Evolutionary conservation across 371 early-diverging fungal genomes (phyloP).

Genomic region (Mortierella sp.): DNA sequence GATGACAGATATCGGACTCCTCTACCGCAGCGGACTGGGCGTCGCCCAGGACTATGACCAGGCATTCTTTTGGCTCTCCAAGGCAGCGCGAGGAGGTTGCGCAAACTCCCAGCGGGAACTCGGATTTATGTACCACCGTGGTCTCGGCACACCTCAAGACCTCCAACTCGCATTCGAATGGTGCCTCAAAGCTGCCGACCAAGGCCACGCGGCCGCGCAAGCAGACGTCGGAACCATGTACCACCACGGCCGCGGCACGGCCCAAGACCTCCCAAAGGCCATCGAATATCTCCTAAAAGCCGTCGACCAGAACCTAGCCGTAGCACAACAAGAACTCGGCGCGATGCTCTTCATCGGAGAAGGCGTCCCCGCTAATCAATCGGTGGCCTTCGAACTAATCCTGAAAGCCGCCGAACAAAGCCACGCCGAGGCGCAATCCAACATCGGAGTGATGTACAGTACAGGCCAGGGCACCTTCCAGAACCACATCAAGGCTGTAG

Average conservation of each 20-base stretch:
- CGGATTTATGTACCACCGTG: background rate
- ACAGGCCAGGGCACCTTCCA: background rate
- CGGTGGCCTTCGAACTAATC: background rate
- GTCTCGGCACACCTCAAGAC: constrained; percentile 8
- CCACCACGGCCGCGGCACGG: background rate
- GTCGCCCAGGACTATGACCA: background rate
- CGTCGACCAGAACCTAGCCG: background rate
- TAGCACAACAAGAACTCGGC: constrained; percentile 68
- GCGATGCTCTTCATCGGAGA: constrained; percentile 6
- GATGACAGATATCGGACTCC: background rate
- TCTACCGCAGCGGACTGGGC: constrained; percentile 3
- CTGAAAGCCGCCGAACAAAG: background rate
- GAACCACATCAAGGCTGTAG: background rate
- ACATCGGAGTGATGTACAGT: background rate
- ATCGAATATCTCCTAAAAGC: background rate
- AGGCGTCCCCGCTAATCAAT: background rate
- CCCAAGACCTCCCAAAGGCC: background rate
- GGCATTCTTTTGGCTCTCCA: background rate
- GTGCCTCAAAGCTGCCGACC: background rate
- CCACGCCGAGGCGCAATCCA: background rate
- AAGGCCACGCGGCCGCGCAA: background rate
- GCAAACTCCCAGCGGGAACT: background rate
- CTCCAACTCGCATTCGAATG: background rate
- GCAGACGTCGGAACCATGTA: background rate
- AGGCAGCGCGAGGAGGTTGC: background rate